phyloP scores from a whole-genome alignment of 768 basidiomycete genomes.

The Leucosporidium yakuticum region DNA sequence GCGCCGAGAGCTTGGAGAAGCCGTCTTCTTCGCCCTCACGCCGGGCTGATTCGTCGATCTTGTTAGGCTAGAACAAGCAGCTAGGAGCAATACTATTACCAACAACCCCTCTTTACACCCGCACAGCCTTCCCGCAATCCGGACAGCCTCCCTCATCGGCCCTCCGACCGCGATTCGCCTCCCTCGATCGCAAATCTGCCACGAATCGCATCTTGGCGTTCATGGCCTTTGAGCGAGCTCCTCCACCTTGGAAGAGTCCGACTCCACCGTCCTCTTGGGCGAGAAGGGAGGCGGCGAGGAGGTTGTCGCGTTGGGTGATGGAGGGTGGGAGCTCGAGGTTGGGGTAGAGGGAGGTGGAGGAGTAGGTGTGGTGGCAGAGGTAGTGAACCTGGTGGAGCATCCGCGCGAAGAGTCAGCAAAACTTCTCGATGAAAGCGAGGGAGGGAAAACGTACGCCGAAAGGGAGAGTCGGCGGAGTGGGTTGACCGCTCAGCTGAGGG shows the following conservation, averaged over 20 bases:
- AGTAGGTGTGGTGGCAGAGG: slow-evolving; percentile 32
- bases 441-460: slow-evolving; percentile 17
- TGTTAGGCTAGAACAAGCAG: too few species aligned
- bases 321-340: background rate
- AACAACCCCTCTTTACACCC: too few species aligned
- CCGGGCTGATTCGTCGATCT: too few species aligned
- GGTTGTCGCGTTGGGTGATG: slow-evolving; percentile 18
- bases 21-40: too few species aligned
- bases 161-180: too few species aligned
- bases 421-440: background rate
- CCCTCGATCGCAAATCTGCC: background rate
- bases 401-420: background rate
- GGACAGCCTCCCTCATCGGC: background rate
- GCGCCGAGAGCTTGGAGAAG: too few species aligned
- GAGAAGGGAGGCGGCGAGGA: slow-evolving; percentile 25
- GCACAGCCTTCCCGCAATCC: background rate
- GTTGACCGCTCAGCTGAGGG: slow-evolving; percentile 18
- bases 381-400: slow-evolving; percentile 37
- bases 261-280: slow-evolving; percentile 1
- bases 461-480: slow-evolving; percentile 16
- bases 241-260: background rate
- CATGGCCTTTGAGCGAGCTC: background rate
- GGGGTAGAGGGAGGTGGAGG: slow-evolving; percentile 32
- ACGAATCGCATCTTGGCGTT: background rate
- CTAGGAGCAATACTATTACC: too few species aligned